A percentile compares a stretch with the other conserved stretches of the same genome.
Conservation (phyloP, 176 grass and related monocot species). For the Zea luxurians region DNA sequence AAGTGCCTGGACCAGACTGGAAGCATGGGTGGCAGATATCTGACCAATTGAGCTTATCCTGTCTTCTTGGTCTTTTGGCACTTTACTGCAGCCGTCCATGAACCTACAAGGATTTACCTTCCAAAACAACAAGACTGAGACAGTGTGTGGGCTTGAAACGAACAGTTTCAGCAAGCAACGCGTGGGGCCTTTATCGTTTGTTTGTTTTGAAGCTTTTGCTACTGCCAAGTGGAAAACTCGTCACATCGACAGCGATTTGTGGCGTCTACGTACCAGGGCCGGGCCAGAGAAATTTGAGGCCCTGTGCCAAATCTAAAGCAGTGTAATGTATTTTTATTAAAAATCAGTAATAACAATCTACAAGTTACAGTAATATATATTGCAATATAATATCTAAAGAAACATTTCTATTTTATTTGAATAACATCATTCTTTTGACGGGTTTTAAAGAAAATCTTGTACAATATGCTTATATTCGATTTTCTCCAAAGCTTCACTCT, state of each 20-base stretch:
- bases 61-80: background rate
- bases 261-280: background rate
- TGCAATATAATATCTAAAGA: too few relatives aligned
- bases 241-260: background rate
- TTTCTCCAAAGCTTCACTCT: too few relatives aligned
- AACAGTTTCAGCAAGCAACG: background rate
- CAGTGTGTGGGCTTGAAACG: background rate
- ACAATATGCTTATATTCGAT: too few relatives aligned
- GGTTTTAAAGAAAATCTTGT: too few relatives aligned
- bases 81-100: constrained; percentile 16
- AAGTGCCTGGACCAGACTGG: background rate
- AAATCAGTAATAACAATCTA: too few relatives aligned
- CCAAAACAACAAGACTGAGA: background rate
- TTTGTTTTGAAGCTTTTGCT: background rate
- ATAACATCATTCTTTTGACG: too few relatives aligned
- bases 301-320: too few relatives aligned
- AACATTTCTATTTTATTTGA: too few relatives aligned
- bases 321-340: too few relatives aligned
- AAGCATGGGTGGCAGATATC: background rate
- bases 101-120: constrained; percentile 23
- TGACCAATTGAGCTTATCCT: constrained; percentile 12
- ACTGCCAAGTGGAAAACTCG: background rate
- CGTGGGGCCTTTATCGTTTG: background rate
- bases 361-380: too few relatives aligned
- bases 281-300: too few relatives aligned